These are phyloP conservation scores for Chenopodium quinoa DNA, from an alignment of 148 eudicot genomes.

Conservation along the genomic window DNA sequence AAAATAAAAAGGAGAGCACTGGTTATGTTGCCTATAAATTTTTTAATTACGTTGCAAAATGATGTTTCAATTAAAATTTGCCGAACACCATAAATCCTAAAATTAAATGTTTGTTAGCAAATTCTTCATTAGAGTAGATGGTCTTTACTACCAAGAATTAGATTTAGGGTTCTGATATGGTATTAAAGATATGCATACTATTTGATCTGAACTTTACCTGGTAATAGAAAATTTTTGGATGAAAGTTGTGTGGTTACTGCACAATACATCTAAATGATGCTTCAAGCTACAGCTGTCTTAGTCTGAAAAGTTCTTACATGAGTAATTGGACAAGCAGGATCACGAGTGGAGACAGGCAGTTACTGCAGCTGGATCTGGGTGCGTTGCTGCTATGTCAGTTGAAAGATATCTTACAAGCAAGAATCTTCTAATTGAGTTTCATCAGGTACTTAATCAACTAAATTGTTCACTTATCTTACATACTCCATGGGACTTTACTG, in stretches of 20 bases:
- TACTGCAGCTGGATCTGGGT: slow-evolving; percentile 99
- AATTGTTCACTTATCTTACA: neutral
- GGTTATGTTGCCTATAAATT: no score
- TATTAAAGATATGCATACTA: neutral
- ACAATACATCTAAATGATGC: neutral
- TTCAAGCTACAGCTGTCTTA: slow-evolving; percentile 1
- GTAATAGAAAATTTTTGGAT: neutral
- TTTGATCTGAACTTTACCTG: neutral
- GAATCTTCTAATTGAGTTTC: slow-evolving; percentile 86
- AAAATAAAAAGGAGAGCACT: no score
- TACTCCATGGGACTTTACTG: neutral
- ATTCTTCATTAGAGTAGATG: neutral
- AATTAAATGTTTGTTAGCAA: no score
- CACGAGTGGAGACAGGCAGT: slow-evolving; percentile 99
- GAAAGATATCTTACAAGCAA: slow-evolving; percentile 94
- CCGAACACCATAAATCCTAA: no score
- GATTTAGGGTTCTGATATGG: neutral
- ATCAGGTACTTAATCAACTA: slow-evolving; percentile 60
- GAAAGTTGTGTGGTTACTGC: neutral
- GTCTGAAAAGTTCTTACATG: slow-evolving; percentile 10
- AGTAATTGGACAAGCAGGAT: slow-evolving; percentile 46
- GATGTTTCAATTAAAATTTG: no score
- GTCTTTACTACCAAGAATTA: neutral
- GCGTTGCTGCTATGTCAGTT: slow-evolving; percentile 93
- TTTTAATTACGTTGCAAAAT: no score